Evolutionary conservation across 108 stramenopile species (phyloP).

Genomic region (Fistulifera pelliculosa): DNA sequence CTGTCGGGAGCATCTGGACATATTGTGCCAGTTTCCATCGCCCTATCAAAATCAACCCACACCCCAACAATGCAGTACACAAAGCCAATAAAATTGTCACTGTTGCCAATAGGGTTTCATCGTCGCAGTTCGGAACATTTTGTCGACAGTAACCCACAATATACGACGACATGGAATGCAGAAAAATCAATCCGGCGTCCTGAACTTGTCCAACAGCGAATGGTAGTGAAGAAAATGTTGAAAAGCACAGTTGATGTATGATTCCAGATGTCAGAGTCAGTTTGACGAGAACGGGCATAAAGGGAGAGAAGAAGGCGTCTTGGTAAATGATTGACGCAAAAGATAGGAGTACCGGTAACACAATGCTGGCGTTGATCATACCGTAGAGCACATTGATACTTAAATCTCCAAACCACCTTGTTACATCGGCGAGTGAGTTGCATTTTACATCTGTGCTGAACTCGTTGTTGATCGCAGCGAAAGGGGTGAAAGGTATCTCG

Average conservation of each 20-base stretch:
- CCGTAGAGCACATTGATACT: constrained; percentile 3
- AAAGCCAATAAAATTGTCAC: constrained; percentile 67
- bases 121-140: constrained; percentile 18
- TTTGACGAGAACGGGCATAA: constrained; percentile 73
- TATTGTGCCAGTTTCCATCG: constrained; percentile 73
- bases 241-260: constrained; percentile 91
- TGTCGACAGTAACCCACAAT: constrained; percentile 50
- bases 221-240: constrained; percentile 65
- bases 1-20: constrained; percentile 89
- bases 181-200: constrained; percentile 97
- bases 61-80: constrained; percentile 78
- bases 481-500: too few species aligned
- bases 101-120: constrained; percentile 60
- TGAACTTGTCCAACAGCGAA: constrained; percentile 96
- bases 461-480: too few species aligned
- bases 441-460: too few species aligned
- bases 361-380: constrained; percentile 66
- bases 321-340: constrained; percentile 86
- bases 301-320: constrained; percentile 65
- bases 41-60: constrained; percentile 75
- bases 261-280: constrained; percentile 72
- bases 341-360: constrained; percentile 78
- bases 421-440: too few species aligned
- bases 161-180: constrained; percentile 75
- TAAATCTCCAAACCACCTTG: too few species aligned